Evolutionary conservation across 2,329 filamentous ascomycete species (phyloP), one percentile per base, ranked within the genome.

Genomic region (Ceratocystis diversiconidia): DNA sequence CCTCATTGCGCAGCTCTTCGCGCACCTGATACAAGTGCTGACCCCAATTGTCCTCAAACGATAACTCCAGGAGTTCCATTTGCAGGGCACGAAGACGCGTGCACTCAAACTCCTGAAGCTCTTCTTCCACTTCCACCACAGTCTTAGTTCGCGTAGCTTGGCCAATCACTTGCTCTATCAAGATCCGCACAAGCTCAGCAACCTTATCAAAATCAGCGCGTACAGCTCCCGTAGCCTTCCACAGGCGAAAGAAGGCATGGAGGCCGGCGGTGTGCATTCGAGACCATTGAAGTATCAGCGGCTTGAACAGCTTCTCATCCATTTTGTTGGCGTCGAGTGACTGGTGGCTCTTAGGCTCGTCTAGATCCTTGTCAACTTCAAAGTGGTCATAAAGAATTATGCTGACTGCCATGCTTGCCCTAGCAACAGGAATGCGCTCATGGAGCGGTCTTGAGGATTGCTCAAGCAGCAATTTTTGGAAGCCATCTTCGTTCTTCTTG

Each of bases 41-140:
- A 12, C 92, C 92, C 94, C 94, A 99, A 61, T 89, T 89, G 73
- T 95, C 90, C 73, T 97, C 92, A 72, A 97, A 97, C 0, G 90
- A 89, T 69, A 94, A 79, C 73, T 95, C 90, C 3, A 97, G 79
- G 10, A 96, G 80, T 70, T 95, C 89, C 91, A 97, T 96, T 75
- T 99, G 94, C 65, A 96, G 79, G 72, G 91, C 86, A 63, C 94
- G 84, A 65, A 97, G 79, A 48, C 85, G 83, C 57, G 81, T 79
- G 70, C 91, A 88, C 70, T 96, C 91, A 72, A 90, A 92, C 70
- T 92, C 88, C 5, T 84, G 81, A 67, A 99, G 80, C 68, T 96
- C 92, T 70, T 95, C 91, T 75, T 97, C 92, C 0, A 96, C 84
- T 70, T 95, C 90, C 60, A 86, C 79, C 22, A 97, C 83, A 69